phyloP scores from a whole-genome alignment of 2,329 filamentous ascomycete genomes.

The Trichoderma koningii region DNA sequence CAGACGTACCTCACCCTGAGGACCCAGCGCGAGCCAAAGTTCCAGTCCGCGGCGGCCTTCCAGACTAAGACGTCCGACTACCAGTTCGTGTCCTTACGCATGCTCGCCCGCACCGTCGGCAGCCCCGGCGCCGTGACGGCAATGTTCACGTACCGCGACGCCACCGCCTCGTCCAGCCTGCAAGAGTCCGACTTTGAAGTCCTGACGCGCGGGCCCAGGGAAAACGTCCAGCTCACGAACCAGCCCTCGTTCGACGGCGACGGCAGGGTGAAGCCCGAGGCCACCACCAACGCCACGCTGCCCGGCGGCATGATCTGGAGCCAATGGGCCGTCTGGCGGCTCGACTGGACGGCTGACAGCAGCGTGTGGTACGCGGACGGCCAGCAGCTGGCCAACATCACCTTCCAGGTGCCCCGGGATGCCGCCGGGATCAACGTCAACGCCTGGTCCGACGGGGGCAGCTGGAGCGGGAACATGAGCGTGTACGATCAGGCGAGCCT shows the following conservation, averaged over 20 bases:
- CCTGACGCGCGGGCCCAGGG: conserved; percentile 48
- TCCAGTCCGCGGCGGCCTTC: conserved; percentile 54
- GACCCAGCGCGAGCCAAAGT: conserved; percentile 46
- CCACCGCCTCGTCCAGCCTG: conserved; percentile 39
- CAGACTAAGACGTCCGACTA: conserved; percentile 40
- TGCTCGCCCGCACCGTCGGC: conserved; percentile 54
- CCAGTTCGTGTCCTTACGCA: conserved; percentile 45
- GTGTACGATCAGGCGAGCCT: conserved; percentile 52
- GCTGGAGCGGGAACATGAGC: conserved; percentile 62
- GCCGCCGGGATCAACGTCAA: conserved; percentile 58
- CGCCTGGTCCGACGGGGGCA: conserved; percentile 62
- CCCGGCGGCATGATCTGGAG: conserved; percentile 50
- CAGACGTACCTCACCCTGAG: conserved; percentile 52
- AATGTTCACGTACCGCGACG: conserved; percentile 54
- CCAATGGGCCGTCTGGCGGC: conserved; percentile 59
- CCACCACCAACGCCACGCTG: conserved; percentile 52
- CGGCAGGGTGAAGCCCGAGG: conserved; percentile 48
- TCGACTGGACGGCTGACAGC: conserved; percentile 59
- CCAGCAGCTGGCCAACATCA: conserved; percentile 52
- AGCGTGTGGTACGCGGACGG: conserved; percentile 61
- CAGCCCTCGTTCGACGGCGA: conserved; percentile 55
- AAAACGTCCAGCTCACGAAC: conserved; percentile 59
- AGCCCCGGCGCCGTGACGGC: conserved; percentile 53
- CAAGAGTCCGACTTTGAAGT: conserved; percentile 59
- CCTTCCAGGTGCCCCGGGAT: conserved; percentile 57